A percentile compares a stretch with the other conserved stretches of the same genome.
Evolutionary conservation across 257 asterid species (phyloP).

Genomic region (Solanum appendiculatum): DNA sequence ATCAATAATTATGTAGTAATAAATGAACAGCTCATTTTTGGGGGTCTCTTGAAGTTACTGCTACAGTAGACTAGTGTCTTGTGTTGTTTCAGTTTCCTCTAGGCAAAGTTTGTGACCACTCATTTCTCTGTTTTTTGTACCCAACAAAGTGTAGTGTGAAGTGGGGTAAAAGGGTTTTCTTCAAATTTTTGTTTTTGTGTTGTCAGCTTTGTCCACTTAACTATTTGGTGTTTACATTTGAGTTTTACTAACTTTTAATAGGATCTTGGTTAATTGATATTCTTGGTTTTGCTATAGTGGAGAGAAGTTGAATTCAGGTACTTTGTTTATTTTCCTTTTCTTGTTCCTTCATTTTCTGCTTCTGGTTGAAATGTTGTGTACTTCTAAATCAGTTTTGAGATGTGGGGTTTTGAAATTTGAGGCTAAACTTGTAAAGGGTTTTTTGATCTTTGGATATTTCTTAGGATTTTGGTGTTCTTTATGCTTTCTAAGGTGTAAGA

Average conservation of each 20-base stretch:
- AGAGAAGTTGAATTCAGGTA: conserved; percentile 3
- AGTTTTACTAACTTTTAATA: neutral
- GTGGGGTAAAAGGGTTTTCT: neutral
- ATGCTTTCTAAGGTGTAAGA: neutral
- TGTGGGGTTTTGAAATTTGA: conserved; percentile 5
- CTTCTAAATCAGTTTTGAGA: neutral
- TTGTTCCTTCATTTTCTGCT: neutral
- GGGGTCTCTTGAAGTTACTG: neutral
- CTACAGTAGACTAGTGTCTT: neutral
- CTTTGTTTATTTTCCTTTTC: neutral
- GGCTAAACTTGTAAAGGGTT: neutral
- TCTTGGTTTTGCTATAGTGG: neutral
- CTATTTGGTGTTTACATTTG: neutral
- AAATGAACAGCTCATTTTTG: conserved; percentile 3
- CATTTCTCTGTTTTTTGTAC: neutral
- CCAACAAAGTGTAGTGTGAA: neutral
- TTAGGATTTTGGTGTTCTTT: neutral
- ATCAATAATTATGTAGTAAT: neutral
- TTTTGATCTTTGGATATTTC: neutral
- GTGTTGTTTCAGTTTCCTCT: conserved; percentile 5
- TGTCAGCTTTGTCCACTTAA: neutral
- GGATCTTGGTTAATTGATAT: neutral
- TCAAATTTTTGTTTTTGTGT: neutral
- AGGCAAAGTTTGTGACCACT: conserved; percentile 9
- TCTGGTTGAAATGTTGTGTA: neutral